Evolutionary conservation across 2,329 filamentous ascomycete species (phyloP).

Genomic region (Colletotrichum tofieldiae): DNA sequence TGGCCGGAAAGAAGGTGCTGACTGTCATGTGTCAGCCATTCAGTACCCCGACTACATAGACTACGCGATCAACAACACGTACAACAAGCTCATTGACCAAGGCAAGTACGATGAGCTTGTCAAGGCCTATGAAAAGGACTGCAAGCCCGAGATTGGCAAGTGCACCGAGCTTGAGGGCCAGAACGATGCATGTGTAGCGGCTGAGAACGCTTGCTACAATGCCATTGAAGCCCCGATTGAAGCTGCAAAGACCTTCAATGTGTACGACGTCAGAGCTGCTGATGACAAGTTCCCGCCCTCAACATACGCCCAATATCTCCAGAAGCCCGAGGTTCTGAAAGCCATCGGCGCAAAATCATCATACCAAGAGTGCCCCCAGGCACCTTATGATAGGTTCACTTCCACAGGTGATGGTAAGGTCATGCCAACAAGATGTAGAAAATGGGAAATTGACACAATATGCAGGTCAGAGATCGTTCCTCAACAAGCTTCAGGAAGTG

Average conservation of each 20-base stretch:
- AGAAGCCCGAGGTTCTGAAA: conserved; percentile 52
- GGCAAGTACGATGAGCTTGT: conserved; percentile 28
- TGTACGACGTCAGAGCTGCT: conserved; percentile 63
- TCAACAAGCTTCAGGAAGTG: conserved; percentile 60
- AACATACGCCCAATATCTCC: conserved; percentile 60
- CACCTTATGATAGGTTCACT: conserved; percentile 54
- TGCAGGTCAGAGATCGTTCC: conserved; percentile 60
- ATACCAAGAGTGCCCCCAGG: conserved; percentile 59
- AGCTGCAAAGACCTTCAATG: conserved; percentile 54
- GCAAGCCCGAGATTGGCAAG: conserved; percentile 43
- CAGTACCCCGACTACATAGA: conserved; percentile 62
- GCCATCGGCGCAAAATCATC: conserved; percentile 62
- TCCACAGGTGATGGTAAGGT: conserved; percentile 57
- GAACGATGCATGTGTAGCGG: conserved; percentile 48
- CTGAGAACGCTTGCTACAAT: conserved; percentile 48
- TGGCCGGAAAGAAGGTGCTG: background rate
- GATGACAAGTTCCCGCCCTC: conserved; percentile 57
- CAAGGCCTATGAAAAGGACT: conserved; percentile 45
- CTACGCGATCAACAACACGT: conserved; percentile 62
- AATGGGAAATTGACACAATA: background rate
- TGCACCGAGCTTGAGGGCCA: conserved; percentile 45
- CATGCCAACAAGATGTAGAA: background rate
- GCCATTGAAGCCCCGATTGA: conserved; percentile 47
- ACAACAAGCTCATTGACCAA: conserved; percentile 48
- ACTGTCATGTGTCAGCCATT: background rate